Percentiles rank a stretch among this genome's conserved stretches.
phyloP scores from a whole-genome alignment of 768 basidiomycete genomes.

The Hericium erinaceus region DNA sequence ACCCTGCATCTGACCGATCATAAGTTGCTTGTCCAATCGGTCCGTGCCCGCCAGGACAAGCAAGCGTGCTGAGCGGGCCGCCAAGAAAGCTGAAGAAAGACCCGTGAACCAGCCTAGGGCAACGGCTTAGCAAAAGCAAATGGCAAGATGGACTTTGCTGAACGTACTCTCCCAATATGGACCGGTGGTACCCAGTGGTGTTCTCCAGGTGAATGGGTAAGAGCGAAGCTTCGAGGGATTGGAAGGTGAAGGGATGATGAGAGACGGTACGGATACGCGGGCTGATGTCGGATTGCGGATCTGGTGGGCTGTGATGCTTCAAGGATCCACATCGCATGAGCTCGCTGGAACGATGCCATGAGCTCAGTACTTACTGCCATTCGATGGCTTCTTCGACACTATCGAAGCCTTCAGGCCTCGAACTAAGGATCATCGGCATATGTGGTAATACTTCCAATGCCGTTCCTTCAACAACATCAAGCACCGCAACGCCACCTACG shows the following conservation, averaged over 20 bases:
- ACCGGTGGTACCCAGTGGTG: slow-evolving; percentile 73
- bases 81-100: slow-evolving; percentile 72
- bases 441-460: slow-evolving; percentile 88
- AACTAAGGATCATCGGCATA: slow-evolving; percentile 83
- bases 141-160: neutral
- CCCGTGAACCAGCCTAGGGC: slow-evolving; percentile 81
- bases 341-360: neutral
- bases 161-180: slow-evolving; percentile 82
- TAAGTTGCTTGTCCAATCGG: slow-evolving; percentile 82
- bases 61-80: slow-evolving; percentile 70
- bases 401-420: slow-evolving; percentile 79
- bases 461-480: slow-evolving; percentile 89
- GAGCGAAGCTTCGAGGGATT: slow-evolving; percentile 23
- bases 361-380: slow-evolving; percentile 73
- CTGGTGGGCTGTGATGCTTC: slow-evolving; percentile 69
- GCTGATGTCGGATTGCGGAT: slow-evolving; percentile 79
- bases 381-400: slow-evolving; percentile 79
- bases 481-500: slow-evolving; percentile 68
- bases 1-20: slow-evolving; percentile 79
- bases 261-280: slow-evolving; percentile 79
- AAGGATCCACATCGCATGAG: neutral
- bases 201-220: slow-evolving; percentile 64
- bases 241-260: slow-evolving; percentile 41
- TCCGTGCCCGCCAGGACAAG: slow-evolving; percentile 91
- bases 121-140: neutral